These are phyloP conservation scores for Torulaspora delbrueckii DNA, from an alignment of 805 yeast genomes.

Conservation along the genomic window DNA sequence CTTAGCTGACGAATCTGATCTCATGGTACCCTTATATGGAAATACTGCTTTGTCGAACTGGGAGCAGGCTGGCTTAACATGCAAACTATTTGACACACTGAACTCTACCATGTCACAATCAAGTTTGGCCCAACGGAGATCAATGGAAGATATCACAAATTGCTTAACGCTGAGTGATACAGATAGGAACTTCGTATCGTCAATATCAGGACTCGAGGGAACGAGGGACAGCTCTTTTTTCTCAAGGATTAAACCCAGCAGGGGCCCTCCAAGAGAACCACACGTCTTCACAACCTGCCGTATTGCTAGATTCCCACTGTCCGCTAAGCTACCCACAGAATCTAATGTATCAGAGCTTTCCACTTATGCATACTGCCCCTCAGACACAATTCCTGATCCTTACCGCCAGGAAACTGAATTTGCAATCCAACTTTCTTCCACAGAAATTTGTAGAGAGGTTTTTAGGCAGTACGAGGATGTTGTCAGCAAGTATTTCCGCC, in stretches of 20 bases:
- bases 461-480: constrained; percentile 31
- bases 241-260: constrained; percentile 13
- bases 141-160: constrained; percentile 22
- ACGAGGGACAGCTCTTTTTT: constrained; percentile 22
- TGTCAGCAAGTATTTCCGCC: constrained; percentile 31
- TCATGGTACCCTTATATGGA: constrained; percentile 51
- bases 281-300: constrained; percentile 23
- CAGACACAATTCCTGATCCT: constrained; percentile 29
- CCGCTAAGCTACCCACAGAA: not conserved
- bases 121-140: constrained; percentile 12
- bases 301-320: constrained; percentile 16
- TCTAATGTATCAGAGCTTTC: constrained; percentile 8
- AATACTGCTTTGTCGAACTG: constrained; percentile 24
- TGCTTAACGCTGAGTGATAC: constrained; percentile 23
- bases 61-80: constrained; percentile 27
- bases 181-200: constrained; percentile 24
- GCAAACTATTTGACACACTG: constrained; percentile 25
- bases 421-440: constrained; percentile 16
- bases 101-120: constrained; percentile 21
- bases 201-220: constrained; percentile 11
- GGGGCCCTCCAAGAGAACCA: constrained; percentile 4
- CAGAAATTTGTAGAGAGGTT: constrained; percentile 31
- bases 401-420: constrained; percentile 14
- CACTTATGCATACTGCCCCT: constrained; percentile 23
- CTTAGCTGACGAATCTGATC: constrained; percentile 44